Evolutionary conservation across 371 early-diverging fungal species (phyloP).

Genomic region (Mortierella polycephala): DNA sequence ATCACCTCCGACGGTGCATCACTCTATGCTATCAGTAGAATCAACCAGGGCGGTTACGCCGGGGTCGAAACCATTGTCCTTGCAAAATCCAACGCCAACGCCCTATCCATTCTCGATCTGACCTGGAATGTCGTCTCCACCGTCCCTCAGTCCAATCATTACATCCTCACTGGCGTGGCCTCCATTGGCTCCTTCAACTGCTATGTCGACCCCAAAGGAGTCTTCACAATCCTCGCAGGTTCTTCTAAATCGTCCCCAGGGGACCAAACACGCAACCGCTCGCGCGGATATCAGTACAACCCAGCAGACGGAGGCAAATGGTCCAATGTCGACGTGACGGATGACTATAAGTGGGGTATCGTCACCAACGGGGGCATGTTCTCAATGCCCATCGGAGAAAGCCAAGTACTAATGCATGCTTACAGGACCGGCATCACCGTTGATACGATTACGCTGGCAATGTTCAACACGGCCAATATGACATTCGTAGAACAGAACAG

Average conservation of each 20-base stretch:
- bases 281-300: slow-evolving; percentile 19
- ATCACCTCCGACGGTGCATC: slow-evolving; percentile 24
- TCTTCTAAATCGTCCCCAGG: background rate
- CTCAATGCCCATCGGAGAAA: background rate
- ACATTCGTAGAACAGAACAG: slow-evolving; percentile 10
- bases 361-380: background rate
- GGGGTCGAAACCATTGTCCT: slow-evolving; percentile 11
- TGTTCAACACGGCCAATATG: slow-evolving; percentile 5
- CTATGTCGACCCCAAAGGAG: slow-evolving; percentile 14
- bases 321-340: slow-evolving; percentile 20
- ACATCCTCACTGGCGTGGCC: slow-evolving; percentile 13
- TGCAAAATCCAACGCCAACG: slow-evolving; percentile 20
- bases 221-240: slow-evolving; percentile 21
- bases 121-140: slow-evolving; percentile 23
- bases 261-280: background rate
- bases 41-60: background rate
- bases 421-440: background rate
- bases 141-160: slow-evolving; percentile 5
- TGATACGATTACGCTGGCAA: slow-evolving; percentile 2
- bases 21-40: slow-evolving; percentile 14
- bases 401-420: slow-evolving; percentile 11
- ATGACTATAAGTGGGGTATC: slow-evolving; percentile 20
- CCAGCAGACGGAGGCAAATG: slow-evolving; percentile 13
- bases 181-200: slow-evolving; percentile 10
- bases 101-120: slow-evolving; percentile 12